Base-by-base conservation (phyloP, 108 stramenopile species). In the Mayamaea pseudoterrestris region DNA sequence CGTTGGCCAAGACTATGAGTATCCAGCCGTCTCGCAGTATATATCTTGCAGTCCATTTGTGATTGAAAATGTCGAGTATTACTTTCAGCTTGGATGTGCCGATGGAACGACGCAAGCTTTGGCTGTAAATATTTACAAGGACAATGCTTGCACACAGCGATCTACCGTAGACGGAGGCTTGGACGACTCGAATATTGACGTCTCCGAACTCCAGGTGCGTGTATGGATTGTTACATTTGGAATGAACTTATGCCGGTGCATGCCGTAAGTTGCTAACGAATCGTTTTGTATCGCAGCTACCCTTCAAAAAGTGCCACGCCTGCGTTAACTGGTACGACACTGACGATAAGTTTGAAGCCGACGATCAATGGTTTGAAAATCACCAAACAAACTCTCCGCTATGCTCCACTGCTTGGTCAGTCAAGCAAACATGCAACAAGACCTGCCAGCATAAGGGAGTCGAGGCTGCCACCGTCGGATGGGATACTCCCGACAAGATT, bases 271-370 rank as follows among this genome's bases (percentile, higher is more conserved):
- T n/a, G n/a, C n/a, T n/a, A n/a, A n/a, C n/a, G n/a, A n/a, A n/a
- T n/a, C n/a, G n/a, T n/a, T n/a, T n/a, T 46, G 22, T 29, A n/a
- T 17, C n/a, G 14, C 32, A 74, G 68, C 44, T 80, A 37, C 65
- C 68, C 7, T 90, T 84, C 63, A 56, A 74, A 32, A 57, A 77
- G 37, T 90, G 88, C 50, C 70, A 68, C 35, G 57, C 69, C 20
- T 90, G 88, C 50, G 88, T 90, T 21, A 75, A 76, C 59, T 90
- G 82, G 80, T 66, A 70, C 17, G 79, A 90, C 53, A 65, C 63
- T 36, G 72, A 67, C 35, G 82, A 81, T 49, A 79, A 90, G 44
- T n/a, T n/a, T n/a, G 56, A 75, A 41, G 69, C 83, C 23, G 88
- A 90, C 49, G 88, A 90, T 53, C 52, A 61, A 57, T 84, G 66